These are phyloP conservation scores for Microdochium bolleyi DNA, from an alignment of 2,329 filamentous ascomycete genomes.

Conservation along the genomic window DNA sequence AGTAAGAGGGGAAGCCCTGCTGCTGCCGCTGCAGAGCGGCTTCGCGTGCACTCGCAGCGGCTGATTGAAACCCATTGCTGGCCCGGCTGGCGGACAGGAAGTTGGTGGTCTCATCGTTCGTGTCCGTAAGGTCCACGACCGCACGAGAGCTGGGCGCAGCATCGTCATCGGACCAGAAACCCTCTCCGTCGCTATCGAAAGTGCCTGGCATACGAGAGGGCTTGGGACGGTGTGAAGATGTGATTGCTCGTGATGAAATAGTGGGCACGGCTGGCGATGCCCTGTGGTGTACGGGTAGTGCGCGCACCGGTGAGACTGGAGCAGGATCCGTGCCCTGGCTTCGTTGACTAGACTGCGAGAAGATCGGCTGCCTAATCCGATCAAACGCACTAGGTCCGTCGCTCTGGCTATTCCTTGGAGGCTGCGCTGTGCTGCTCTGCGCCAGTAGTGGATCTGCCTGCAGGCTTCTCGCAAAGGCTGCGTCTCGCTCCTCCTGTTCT, in stretches of 20 bases:
- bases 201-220: slow-evolving; percentile 1
- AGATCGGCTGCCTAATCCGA: slow-evolving; percentile 6
- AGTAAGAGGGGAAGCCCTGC: background rate
- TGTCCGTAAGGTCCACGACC: background rate
- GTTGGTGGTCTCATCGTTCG: background rate
- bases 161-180: background rate
- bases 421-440: background rate
- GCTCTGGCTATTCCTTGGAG: background rate
- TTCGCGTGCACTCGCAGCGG: background rate
- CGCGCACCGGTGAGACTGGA: background rate
- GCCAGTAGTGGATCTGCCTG: slow-evolving; percentile 6
- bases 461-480: slow-evolving; percentile 11
- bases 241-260: too few relatives aligned
- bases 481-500: slow-evolving; percentile 23
- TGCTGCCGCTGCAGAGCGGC: background rate
- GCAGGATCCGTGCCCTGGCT: background rate
- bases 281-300: background rate
- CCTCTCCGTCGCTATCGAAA: slow-evolving; percentile 1
- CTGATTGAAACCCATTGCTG: background rate
- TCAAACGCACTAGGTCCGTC: slow-evolving; percentile 1
- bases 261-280: background rate
- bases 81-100: background rate
- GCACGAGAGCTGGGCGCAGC: background rate
- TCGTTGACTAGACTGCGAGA: background rate
- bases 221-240: background rate